A percentile compares a stretch with the other conserved stretches of the same genome.
These are phyloP conservation scores for Ophiostoma sp. DNA, from an alignment of 2,329 filamentous ascomycete species.

Conservation along the genomic window DNA sequence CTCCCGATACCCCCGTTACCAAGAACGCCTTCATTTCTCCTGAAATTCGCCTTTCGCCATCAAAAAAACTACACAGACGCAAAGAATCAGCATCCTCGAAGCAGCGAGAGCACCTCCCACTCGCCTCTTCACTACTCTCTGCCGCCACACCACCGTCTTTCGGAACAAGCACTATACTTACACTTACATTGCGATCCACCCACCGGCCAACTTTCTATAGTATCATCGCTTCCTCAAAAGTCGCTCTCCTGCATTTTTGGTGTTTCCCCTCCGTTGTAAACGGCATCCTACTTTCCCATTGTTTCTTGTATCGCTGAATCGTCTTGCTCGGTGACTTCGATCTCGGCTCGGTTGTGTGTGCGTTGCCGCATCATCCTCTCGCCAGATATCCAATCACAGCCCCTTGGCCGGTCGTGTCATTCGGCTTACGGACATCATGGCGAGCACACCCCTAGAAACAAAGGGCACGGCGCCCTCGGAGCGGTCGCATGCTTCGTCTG, in stretches of 20 bases:
- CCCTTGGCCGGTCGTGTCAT: constrained; percentile 5
- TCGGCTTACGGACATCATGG: constrained; percentile 28
- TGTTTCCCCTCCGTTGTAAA: background rate
- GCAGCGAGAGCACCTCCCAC: background rate
- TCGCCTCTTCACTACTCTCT: background rate
- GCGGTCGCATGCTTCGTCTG: constrained; percentile 46
- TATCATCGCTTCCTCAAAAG: background rate
- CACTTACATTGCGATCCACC: constrained; percentile 10
- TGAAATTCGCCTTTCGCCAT: background rate
- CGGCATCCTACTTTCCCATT: background rate
- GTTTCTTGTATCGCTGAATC: background rate
- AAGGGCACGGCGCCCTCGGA: constrained; percentile 39
- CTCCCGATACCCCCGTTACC: background rate
- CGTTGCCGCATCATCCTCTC: constrained; percentile 2
- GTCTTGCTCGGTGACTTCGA: background rate
- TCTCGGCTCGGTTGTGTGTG: background rate
- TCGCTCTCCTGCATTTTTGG: constrained; percentile 1
- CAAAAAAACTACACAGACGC: background rate
- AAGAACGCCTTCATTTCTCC: background rate
- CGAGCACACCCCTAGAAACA: constrained; percentile 30
- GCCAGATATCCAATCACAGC: background rate
- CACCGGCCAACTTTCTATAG: background rate
- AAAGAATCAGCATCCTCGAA: background rate
- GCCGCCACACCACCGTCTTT: background rate
- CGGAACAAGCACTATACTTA: constrained; percentile 5